A percentile compares a stretch with the other conserved stretches of the same genome.
phyloP scores from a whole-genome alignment of 768 basidiomycete species.

The Boletus eberwhitei region DNA sequence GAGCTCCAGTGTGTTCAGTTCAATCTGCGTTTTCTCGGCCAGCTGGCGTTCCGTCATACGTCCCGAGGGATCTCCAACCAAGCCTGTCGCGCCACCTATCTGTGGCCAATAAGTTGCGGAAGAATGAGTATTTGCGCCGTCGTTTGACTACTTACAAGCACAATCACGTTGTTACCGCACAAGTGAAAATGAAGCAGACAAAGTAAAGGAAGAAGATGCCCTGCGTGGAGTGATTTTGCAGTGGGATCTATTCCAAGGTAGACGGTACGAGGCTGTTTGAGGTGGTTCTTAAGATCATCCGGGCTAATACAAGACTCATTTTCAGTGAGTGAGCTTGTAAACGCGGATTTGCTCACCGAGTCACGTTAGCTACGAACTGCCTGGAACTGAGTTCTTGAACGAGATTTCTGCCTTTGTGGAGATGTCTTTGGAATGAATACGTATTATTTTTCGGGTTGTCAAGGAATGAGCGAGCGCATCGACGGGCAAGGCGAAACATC shows the following conservation, averaged over 20 bases:
- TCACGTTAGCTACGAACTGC: conserved; percentile 35
- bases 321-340: conserved; percentile 1
- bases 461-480: conserved; percentile 9
- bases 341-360: conserved; percentile 27
- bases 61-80: conserved; percentile 97
- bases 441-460: neutral
- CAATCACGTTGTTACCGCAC: conserved; percentile 78
- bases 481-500: conserved; percentile 25
- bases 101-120: conserved; percentile 31
- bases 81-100: conserved; percentile 95
- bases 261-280: conserved; percentile 43
- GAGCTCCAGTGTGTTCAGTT: conserved; percentile 63
- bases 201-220: conserved; percentile 88
- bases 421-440: conserved; percentile 2
- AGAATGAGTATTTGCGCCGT: neutral
- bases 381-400: conserved; percentile 33
- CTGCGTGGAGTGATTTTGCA: conserved; percentile 84
- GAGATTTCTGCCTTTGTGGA: conserved; percentile 23
- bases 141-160: conserved; percentile 58
- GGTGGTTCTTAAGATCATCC: conserved; percentile 40
- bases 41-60: conserved; percentile 75
- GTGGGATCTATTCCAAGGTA: conserved; percentile 95
- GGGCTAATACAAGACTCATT: conserved; percentile 30
- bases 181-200: conserved; percentile 84
- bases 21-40: conserved; percentile 56